Base-by-base conservation (phyloP, 225 moss, liverwort and hornwort genomes). In the Polytrichum commune region DNA sequence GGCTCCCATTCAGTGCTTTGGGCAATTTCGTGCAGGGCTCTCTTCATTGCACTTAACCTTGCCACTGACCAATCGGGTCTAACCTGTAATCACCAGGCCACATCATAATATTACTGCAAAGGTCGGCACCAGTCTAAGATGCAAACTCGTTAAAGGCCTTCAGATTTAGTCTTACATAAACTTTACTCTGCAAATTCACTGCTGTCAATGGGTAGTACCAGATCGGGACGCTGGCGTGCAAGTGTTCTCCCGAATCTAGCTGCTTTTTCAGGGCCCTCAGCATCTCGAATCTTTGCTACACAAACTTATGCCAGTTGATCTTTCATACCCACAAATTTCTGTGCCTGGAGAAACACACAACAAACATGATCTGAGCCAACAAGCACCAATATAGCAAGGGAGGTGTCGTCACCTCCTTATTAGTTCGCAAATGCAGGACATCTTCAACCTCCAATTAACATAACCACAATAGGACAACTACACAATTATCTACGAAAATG, bases 211-310 rank as follows among this genome's bases (percentile, higher is more conserved):
- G 46, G 13, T 46, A 58, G 24, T 82, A 96, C 93, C 88, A 94
- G 76, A 78, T 91, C 90, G 60, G 94, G 93, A 71, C 89, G 84
- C 69, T 89, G 88, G 62, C 90, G 89, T 64, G 84, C 81, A 70
- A 93, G 79, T 53, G 80, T 80, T 72, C 92, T 89, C n/a, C 93
- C 93, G 67, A 94, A 62, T 64, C 90, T 81, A 26, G 96, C 92
- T 76, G 93, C 96, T 83, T 94, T 92, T 76, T 97, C 94, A n/a
- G 93, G 93, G 72, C 89, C 85, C 53, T 80, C 70, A 55, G 89
- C 90, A 27, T 67, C 65, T 65, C 82, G 82, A 73, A 97, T 94
- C 53, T 81, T 82, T 30, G 71, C 61, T 28, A 88, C 71, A 64
- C 80, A 85, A n/a, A 81, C 86, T 72, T 80, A 79, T 35, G 84